A percentile compares a stretch with the other conserved stretches of the same genome.
These are phyloP conservation scores for Pythium monospermum DNA, from an alignment of 352 stramenopile genomes.

Conservation along the genomic window DNA sequence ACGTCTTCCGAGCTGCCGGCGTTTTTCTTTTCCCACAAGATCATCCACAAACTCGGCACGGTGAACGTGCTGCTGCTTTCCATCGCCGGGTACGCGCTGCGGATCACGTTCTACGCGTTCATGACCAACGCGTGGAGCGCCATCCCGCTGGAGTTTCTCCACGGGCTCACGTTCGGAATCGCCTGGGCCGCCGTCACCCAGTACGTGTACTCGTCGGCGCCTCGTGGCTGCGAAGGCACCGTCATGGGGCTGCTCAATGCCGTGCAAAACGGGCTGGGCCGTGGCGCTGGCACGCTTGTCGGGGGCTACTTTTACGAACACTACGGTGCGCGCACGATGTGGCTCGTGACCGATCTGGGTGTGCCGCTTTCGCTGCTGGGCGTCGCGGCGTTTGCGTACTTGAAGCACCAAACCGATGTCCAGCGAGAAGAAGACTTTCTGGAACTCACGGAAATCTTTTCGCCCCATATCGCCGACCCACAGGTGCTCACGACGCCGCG, in stretches of 20 bases:
- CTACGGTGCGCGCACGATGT: constrained; percentile 62
- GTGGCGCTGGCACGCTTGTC: constrained; percentile 60
- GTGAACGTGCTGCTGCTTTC: constrained; percentile 71
- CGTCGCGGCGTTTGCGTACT: constrained; percentile 46
- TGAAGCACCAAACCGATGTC: constrained; percentile 46
- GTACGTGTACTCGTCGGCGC: constrained; percentile 66
- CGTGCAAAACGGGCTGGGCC: constrained; percentile 66
- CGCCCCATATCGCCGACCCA: constrained; percentile 42
- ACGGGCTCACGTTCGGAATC: constrained; percentile 70
- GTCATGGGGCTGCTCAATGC: constrained; percentile 77
- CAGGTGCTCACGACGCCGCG: constrained; percentile 31
- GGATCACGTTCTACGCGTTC: constrained; percentile 66
- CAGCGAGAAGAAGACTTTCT: constrained; percentile 27
- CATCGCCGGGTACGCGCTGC: constrained; percentile 58
- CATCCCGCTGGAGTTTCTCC: constrained; percentile 78
- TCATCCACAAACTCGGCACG: constrained; percentile 66
- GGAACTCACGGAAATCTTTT: constrained; percentile 64
- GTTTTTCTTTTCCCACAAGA: constrained; percentile 73
- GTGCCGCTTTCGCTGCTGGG: constrained; percentile 59
- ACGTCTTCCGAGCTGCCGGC: constrained; percentile 73
- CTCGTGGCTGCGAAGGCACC: constrained; percentile 54
- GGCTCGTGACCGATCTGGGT: constrained; percentile 56
- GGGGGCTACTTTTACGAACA: constrained; percentile 75
- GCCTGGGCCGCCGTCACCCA: constrained; percentile 70
- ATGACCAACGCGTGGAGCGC: constrained; percentile 78